Evolutionary conservation across 345 rosid genomes (phyloP).

Genomic region (Populus davidiana): DNA sequence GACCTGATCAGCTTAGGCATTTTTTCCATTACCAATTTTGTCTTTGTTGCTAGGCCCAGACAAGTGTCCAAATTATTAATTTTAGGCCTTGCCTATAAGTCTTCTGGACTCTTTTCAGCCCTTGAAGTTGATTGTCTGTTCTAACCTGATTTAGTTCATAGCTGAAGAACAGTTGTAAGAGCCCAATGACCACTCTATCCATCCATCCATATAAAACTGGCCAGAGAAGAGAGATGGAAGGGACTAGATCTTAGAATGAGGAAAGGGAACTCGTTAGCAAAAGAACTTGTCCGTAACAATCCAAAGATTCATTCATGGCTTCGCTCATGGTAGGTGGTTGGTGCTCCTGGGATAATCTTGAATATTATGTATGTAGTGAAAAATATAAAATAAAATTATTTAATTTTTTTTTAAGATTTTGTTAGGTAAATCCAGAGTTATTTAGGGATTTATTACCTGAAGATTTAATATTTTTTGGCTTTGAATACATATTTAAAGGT

Average conservation of each 20-base stretch:
- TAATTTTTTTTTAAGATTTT: too few relatives aligned
- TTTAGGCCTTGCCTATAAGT: neutral
- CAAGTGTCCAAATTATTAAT: neutral
- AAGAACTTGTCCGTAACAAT: constrained; percentile 7
- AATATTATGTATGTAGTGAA: too few relatives aligned
- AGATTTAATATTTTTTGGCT: too few relatives aligned
- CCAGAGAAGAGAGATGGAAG: neutral
- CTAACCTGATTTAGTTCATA: neutral
- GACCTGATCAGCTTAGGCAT: neutral
- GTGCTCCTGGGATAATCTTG: too few relatives aligned
- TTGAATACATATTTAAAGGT: too few relatives aligned
- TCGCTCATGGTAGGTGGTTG: constrained; percentile 32
- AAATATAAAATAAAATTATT: too few relatives aligned
- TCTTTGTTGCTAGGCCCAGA: neutral
- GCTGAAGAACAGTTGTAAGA: neutral
- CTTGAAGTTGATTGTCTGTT: neutral
- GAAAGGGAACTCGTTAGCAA: neutral
- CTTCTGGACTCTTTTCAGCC: neutral
- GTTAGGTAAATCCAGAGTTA: too few relatives aligned
- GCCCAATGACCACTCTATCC: neutral
- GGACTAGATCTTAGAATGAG: neutral
- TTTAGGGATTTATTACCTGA: too few relatives aligned
- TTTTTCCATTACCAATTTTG: neutral
- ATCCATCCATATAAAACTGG: neutral
- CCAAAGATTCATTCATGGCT: constrained; percentile 42